These are phyloP conservation scores for Ganoderma resinaceum DNA, from an alignment of 1,284 basidiomycete genomes.

Conservation along the genomic window DNA sequence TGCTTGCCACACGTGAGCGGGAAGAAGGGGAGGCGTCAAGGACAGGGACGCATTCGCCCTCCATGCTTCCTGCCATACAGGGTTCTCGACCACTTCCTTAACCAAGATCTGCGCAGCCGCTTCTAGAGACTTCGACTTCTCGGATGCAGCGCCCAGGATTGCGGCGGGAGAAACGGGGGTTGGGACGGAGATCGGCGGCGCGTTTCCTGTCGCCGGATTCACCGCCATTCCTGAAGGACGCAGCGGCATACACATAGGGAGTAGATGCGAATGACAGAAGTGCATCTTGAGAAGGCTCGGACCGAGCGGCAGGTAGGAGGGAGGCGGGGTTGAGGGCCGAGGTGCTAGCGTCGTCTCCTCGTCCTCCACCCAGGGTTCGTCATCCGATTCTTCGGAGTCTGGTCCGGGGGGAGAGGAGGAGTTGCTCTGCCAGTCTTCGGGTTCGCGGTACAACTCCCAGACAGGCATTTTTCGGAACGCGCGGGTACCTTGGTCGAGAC, in stretches of 20 bases:
- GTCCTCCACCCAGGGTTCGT: conserved; percentile 47
- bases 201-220: conserved; percentile 47
- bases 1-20: conserved; percentile 57
- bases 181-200: conserved; percentile 63
- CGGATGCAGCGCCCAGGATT: conserved; percentile 60
- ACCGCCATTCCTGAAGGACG: conserved; percentile 60
- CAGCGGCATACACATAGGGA: conserved; percentile 64
- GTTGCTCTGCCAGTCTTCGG: conserved; percentile 53
- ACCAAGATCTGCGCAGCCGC: conserved; percentile 65
- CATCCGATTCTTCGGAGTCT: conserved; percentile 44
- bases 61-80: conserved; percentile 74
- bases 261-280: conserved; percentile 66
- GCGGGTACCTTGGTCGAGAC: conserved; percentile 39
- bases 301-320: conserved; percentile 71
- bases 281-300: conserved; percentile 68
- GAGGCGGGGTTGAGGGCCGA: conserved; percentile 71
- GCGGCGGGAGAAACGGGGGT: conserved; percentile 83
- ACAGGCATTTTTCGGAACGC: conserved; percentile 42
- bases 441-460: conserved; percentile 46
- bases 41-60: conserved; percentile 47
- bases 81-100: conserved; percentile 72
- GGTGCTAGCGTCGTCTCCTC: conserved; percentile 46
- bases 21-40: conserved; percentile 27
- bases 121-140: conserved; percentile 71
- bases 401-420: conserved; percentile 36